These are phyloP conservation scores for Maudiozyma pseudohumilis DNA, from an alignment of 805 yeast species.

Conservation along the genomic window DNA sequence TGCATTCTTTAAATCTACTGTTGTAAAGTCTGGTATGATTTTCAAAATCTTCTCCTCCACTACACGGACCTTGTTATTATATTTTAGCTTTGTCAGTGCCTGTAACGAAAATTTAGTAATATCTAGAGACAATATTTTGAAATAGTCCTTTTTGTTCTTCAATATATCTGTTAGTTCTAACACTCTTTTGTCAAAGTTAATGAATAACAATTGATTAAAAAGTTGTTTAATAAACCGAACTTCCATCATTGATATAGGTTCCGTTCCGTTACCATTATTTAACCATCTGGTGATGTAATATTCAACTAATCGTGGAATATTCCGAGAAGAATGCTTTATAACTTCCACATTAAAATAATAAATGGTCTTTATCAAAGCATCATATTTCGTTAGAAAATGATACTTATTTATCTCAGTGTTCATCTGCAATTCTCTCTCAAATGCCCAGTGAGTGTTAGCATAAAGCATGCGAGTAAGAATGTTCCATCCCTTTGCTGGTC, in stretches of 20 bases:
- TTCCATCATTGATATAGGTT: conserved; percentile 17
- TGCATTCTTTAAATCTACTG: conserved; percentile 9
- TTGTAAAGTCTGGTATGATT: conserved; percentile 2
- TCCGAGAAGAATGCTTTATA: conserved; percentile 23
- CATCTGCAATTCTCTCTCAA: too few relatives aligned
- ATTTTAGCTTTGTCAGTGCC: conserved; percentile 13
- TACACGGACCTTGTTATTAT: not conserved
- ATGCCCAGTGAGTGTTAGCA: too few relatives aligned
- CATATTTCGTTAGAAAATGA: conserved; percentile 22
- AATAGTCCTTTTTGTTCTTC: conserved; percentile 6
- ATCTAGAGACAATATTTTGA: conserved; percentile 5
- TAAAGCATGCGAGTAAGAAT: too few relatives aligned
- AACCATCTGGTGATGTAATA: conserved; percentile 29
- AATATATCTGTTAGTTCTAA: conserved; percentile 8
- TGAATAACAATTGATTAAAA: conserved; percentile 19
- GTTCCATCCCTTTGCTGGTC: too few relatives aligned
- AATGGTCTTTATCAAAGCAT: conserved; percentile 26
- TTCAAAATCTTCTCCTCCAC: not conserved
- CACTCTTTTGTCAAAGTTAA: conserved; percentile 17
- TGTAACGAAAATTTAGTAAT: conserved; percentile 8
- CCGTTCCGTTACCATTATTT: not conserved
- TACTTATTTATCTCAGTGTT: conserved; percentile 5
- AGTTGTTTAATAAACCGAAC: conserved; percentile 14
- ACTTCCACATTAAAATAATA: conserved; percentile 30
- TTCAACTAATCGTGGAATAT: conserved; percentile 25